Evolutionary conservation across 2,329 filamentous ascomycete species (phyloP).

Genomic region (Fusarium neocosmosporiellum): DNA sequence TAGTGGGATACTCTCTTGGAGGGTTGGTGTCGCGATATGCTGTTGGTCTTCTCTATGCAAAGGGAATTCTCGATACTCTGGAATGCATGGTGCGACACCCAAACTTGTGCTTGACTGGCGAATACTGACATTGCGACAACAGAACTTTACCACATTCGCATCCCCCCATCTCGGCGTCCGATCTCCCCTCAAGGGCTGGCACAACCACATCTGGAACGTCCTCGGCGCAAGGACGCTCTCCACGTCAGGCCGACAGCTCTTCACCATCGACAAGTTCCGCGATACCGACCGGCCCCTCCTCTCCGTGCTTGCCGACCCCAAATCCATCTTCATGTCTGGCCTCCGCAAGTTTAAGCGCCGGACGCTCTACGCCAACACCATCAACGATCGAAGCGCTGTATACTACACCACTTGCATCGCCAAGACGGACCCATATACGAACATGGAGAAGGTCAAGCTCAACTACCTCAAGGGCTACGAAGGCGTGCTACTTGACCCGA

Average conservation of each 20-base stretch:
- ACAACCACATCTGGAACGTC: slow-evolving; percentile 81
- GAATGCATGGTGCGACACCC: slow-evolving; percentile 73
- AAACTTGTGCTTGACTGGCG: not conserved
- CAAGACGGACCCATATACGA: slow-evolving; percentile 79
- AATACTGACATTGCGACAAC: slow-evolving; percentile 22
- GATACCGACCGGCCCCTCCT: slow-evolving; percentile 85
- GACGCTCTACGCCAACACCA: slow-evolving; percentile 85
- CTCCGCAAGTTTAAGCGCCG: slow-evolving; percentile 80
- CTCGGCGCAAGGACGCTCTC: slow-evolving; percentile 84
- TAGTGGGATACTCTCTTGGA: slow-evolving; percentile 91
- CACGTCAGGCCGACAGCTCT: slow-evolving; percentile 86
- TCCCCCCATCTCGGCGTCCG: slow-evolving; percentile 84
- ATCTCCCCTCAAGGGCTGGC: slow-evolving; percentile 73
- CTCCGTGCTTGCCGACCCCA: slow-evolving; percentile 82
- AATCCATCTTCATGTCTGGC: slow-evolving; percentile 86
- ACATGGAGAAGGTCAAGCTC: slow-evolving; percentile 74
- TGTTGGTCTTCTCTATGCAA: slow-evolving; percentile 83
- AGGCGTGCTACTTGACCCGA: slow-evolving; percentile 78
- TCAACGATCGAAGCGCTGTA: slow-evolving; percentile 84
- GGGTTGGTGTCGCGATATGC: slow-evolving; percentile 89
- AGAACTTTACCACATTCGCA: slow-evolving; percentile 95
- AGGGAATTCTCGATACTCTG: slow-evolving; percentile 81
- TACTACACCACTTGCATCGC: slow-evolving; percentile 87
- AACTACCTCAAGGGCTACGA: slow-evolving; percentile 81
- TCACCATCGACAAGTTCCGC: slow-evolving; percentile 86